Conservation (phyloP, 2,329 filamentous ascomycete species). For the Aaosphaeria pasadenensis region DNA sequence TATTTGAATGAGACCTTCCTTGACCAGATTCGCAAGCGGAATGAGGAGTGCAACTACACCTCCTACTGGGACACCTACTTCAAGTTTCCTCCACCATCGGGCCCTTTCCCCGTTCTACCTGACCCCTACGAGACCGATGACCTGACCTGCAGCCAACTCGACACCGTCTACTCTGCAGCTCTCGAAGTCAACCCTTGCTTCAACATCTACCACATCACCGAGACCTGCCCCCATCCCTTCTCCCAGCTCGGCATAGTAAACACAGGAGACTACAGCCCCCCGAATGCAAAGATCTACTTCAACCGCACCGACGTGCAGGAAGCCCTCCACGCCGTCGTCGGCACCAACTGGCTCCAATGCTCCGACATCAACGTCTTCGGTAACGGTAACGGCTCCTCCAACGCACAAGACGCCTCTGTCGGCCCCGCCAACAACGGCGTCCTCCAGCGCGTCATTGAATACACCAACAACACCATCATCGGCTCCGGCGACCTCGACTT, state of each 20-base stretch:
- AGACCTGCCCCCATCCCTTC: slow-evolving; percentile 44
- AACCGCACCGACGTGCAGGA: slow-evolving; percentile 51
- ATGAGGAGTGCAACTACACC: slow-evolving; percentile 38
- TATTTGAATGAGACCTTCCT: slow-evolving; percentile 44
- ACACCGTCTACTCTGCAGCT: slow-evolving; percentile 37
- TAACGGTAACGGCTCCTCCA: slow-evolving; percentile 20
- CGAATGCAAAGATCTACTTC: slow-evolving; percentile 46
- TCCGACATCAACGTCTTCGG: slow-evolving; percentile 42
- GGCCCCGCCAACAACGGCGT: slow-evolving; percentile 41
- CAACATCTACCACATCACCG: slow-evolving; percentile 48
- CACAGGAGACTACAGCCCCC: slow-evolving; percentile 37
- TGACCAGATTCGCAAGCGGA: slow-evolving; percentile 27
- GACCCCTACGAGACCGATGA: slow-evolving; percentile 13
- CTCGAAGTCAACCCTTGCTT: slow-evolving; percentile 49
- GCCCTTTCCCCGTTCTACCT: slow-evolving; percentile 24
- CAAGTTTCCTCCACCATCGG: slow-evolving; percentile 38
- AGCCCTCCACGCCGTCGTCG: slow-evolving; percentile 47
- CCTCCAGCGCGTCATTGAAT: slow-evolving; percentile 49
- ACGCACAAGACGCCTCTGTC: slow-evolving; percentile 30
- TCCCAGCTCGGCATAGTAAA: slow-evolving; percentile 38
- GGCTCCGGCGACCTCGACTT: slow-evolving; percentile 49
- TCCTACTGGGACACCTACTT: slow-evolving; percentile 35
- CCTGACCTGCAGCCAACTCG: slow-evolving; percentile 39
- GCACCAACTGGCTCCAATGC: slow-evolving; percentile 44
- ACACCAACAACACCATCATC: slow-evolving; percentile 52